phyloP scores from a whole-genome alignment of 1,284 basidiomycete species.

The Fomes fomentarius region DNA sequence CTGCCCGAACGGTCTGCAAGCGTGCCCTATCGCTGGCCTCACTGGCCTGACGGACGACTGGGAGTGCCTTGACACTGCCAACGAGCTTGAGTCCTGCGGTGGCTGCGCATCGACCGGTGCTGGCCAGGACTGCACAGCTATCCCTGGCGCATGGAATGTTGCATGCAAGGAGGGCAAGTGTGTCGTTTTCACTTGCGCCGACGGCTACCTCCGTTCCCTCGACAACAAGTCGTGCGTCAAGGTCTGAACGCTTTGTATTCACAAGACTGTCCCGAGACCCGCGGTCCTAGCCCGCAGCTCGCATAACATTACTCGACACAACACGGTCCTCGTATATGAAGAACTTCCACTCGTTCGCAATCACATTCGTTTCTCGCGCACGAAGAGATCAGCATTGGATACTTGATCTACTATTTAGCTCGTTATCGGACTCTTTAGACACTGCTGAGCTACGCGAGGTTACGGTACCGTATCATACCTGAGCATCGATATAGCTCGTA shows the following conservation, averaged over 20 bases:
- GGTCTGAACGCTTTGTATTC: conserved; percentile 37
- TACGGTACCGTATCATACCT: conserved; percentile 10
- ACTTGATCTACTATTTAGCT: conserved; percentile 7
- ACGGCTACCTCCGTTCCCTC: conserved; percentile 51
- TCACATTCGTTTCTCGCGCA: conserved; percentile 12
- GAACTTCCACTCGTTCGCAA: conserved; percentile 17
- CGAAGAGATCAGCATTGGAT: conserved; percentile 5
- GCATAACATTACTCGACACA: neutral
- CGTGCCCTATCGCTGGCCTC: conserved; percentile 59
- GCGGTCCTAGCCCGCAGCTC: neutral
- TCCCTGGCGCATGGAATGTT: conserved; percentile 66
- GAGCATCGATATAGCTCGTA: conserved; percentile 9
- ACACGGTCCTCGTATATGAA: conserved; percentile 14
- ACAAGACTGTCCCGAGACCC: neutral
- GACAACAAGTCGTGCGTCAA: conserved; percentile 58
- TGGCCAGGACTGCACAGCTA: conserved; percentile 74
- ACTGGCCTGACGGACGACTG: conserved; percentile 46
- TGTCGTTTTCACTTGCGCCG: conserved; percentile 60
- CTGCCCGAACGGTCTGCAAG: conserved; percentile 61
- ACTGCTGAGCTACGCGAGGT: conserved; percentile 8
- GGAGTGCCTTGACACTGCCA: conserved; percentile 63
- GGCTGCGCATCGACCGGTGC: conserved; percentile 67
- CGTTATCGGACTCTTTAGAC: conserved; percentile 7
- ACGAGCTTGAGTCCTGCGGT: conserved; percentile 70
- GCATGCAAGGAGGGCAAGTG: conserved; percentile 66